These are phyloP conservation scores for Xylaria sp. DNA, from an alignment of 2,329 filamentous ascomycete genomes.

Conservation along the genomic window DNA sequence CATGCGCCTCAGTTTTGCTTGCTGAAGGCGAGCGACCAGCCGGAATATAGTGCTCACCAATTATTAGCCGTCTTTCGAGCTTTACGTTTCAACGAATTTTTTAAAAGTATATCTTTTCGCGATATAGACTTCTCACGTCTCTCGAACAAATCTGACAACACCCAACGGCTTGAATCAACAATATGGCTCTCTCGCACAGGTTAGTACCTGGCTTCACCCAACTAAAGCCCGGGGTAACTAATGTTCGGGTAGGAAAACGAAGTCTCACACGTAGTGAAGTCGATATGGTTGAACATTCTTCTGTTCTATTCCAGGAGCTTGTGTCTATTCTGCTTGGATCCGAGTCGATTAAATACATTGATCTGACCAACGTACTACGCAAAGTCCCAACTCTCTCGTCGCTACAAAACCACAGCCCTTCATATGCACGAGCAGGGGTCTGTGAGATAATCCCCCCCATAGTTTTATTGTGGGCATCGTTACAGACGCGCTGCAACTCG, in stretches of 20 bases:
- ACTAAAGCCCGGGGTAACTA: slow-evolving; percentile 28
- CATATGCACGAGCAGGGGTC: slow-evolving; percentile 30
- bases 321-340: slow-evolving; percentile 67
- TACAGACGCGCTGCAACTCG: slow-evolving; percentile 62
- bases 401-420: slow-evolving; percentile 36
- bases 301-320: slow-evolving; percentile 66
- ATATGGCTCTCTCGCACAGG: slow-evolving; percentile 65
- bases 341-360: slow-evolving; percentile 65
- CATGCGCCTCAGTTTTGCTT: slow-evolving; percentile 66
- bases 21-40: slow-evolving; percentile 55
- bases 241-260: slow-evolving; percentile 48
- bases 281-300: slow-evolving; percentile 60
- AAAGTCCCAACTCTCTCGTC: slow-evolving; percentile 39
- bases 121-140: slow-evolving; percentile 62
- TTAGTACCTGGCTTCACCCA: slow-evolving; percentile 45
- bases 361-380: slow-evolving; percentile 59
- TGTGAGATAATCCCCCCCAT: slow-evolving; percentile 62
- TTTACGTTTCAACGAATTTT: slow-evolving; percentile 69
- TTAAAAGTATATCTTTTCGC: slow-evolving; percentile 67
- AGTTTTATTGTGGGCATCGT: slow-evolving; percentile 60
- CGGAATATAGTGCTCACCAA: slow-evolving; percentile 61
- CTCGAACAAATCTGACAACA: slow-evolving; percentile 56
- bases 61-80: slow-evolving; percentile 68
- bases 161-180: slow-evolving; percentile 58
- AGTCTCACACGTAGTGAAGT: slow-evolving; percentile 62